Percentiles rank a stretch among this genome's conserved stretches.
These are phyloP conservation scores for Waltergamsia citrina DNA, from an alignment of 2,329 filamentous ascomycete species.

Conservation along the genomic window DNA sequence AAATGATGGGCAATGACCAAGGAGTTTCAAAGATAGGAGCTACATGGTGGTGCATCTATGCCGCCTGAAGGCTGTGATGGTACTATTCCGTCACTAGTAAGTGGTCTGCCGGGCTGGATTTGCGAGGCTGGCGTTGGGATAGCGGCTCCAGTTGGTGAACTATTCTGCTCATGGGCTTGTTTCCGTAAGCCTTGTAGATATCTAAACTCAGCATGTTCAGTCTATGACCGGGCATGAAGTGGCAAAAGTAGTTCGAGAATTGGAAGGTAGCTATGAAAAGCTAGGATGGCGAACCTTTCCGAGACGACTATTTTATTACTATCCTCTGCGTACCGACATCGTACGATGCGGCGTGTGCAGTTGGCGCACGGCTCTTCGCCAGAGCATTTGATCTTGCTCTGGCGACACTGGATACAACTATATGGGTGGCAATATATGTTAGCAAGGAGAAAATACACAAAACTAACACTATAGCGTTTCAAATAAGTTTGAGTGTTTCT, in stretches of 20 bases:
- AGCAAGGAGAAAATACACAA: no score
- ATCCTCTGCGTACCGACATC: slow-evolving; percentile 19
- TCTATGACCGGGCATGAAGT: no score
- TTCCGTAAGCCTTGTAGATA: slow-evolving; percentile 15
- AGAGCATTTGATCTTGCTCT: slow-evolving; percentile 24
- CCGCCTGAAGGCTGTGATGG: no score
- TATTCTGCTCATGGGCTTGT: slow-evolving; percentile 8
- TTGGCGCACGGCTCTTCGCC: slow-evolving; percentile 21
- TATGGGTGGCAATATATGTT: not conserved
- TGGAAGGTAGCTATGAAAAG: not conserved
- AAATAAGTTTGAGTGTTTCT: no score
- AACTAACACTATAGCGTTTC: no score
- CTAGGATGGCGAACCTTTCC: slow-evolving; percentile 15
- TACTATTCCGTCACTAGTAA: no score
- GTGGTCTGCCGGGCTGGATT: no score
- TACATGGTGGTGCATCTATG: no score
- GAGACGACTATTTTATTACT: slow-evolving; percentile 18
- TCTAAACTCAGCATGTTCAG: slow-evolving; percentile 5
- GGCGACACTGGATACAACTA: slow-evolving; percentile 20
- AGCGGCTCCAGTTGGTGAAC: slow-evolving; percentile 5
- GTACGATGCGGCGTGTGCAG: slow-evolving; percentile 16
- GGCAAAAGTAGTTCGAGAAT: not conserved
- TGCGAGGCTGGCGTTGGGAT: no score
- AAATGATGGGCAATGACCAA: no score
- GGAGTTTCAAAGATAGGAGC: no score